Conservation (phyloP, 257 asterid genomes). For the Solanum rostratum region DNA sequence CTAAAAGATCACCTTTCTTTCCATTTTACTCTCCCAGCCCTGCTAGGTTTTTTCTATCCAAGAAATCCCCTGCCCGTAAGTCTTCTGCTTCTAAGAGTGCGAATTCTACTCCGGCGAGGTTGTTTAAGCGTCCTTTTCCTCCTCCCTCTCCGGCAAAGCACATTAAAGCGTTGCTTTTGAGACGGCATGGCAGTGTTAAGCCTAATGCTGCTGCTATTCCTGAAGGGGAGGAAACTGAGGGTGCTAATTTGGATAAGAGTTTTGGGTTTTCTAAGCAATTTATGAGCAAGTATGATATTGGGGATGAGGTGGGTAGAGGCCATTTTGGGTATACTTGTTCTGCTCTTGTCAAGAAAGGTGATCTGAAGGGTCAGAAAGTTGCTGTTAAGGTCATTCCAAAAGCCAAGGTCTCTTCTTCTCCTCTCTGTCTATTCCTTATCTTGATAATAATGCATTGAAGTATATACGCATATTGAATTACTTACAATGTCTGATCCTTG, state of each 20-base stretch:
- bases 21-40: slow-evolving; percentile 26
- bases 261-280: slow-evolving; percentile 56
- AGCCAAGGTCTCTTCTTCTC: slow-evolving; percentile 26
- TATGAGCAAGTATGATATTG: slow-evolving; percentile 34
- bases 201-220: slow-evolving; percentile 14
- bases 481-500: background rate
- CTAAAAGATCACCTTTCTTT: slow-evolving; percentile 13
- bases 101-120: slow-evolving; percentile 24
- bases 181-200: slow-evolving; percentile 32
- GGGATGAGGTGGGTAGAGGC: slow-evolving; percentile 62
- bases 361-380: slow-evolving; percentile 44
- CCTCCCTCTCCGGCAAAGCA: slow-evolving; percentile 63
- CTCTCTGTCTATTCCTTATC: background rate
- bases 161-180: slow-evolving; percentile 25
- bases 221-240: slow-evolving; percentile 18
- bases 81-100: slow-evolving; percentile 18
- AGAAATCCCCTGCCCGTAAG: slow-evolving; percentile 22
- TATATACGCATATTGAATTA: background rate
- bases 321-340: slow-evolving; percentile 63
- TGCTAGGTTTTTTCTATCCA: slow-evolving; percentile 14
- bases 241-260: slow-evolving; percentile 35
- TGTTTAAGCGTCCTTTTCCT: slow-evolving; percentile 27
- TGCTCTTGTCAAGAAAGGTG: slow-evolving; percentile 50
- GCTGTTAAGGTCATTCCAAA: slow-evolving; percentile 70
- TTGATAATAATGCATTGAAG: background rate